phyloP scores from a whole-genome alignment of 2,329 filamentous ascomycete species.

The Hymenotorrendiella dingleyae region DNA sequence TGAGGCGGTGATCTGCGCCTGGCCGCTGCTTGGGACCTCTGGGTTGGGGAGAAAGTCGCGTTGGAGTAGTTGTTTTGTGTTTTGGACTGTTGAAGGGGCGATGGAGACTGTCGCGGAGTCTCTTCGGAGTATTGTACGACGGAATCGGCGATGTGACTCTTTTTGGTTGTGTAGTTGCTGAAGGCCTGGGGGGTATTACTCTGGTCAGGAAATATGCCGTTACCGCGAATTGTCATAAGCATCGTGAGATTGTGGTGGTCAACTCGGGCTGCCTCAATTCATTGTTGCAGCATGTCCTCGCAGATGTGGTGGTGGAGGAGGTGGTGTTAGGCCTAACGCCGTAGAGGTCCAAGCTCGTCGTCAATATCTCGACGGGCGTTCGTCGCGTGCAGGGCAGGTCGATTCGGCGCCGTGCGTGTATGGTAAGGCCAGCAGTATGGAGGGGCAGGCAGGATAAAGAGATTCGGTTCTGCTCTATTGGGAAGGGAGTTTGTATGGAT shows the following conservation, averaged over 20 bases:
- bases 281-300: constrained; percentile 15
- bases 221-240: constrained; percentile 42
- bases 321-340: not conserved
- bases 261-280: constrained; percentile 16
- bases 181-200: constrained; percentile 22
- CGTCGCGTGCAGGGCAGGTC: constrained; percentile 11
- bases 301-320: constrained; percentile 1
- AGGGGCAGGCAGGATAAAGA: too few relatives aligned
- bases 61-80: constrained; percentile 11
- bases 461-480: too few relatives aligned
- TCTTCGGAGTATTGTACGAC: constrained; percentile 10
- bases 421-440: too few relatives aligned
- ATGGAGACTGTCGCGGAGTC: constrained; percentile 11
- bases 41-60: constrained; percentile 10
- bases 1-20: constrained; percentile 26
- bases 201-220: constrained; percentile 28
- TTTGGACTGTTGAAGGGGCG: constrained; percentile 11
- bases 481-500: too few relatives aligned
- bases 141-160: constrained; percentile 12
- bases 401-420: too few relatives aligned
- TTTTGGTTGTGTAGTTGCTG: constrained; percentile 15
- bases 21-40: constrained; percentile 15
- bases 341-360: constrained; percentile 3
- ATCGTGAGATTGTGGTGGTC: constrained; percentile 37
- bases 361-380: constrained; percentile 3